Conservation (phyloP, 352 stramenopile genomes). For the Phytophthora sojae region DNA sequence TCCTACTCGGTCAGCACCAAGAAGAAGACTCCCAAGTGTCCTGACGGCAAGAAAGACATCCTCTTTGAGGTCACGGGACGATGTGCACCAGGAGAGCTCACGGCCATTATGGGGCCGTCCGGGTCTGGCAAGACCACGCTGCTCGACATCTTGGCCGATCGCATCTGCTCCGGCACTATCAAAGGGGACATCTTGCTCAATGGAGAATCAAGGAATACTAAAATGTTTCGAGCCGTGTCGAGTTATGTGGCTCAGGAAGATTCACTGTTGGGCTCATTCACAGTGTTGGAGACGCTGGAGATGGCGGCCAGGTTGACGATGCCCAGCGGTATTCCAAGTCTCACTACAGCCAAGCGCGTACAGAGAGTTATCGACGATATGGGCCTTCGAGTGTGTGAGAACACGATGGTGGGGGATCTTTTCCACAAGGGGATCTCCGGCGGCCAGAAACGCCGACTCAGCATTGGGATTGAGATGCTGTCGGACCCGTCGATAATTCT, state of each 20-base stretch:
- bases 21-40: conserved; percentile 7
- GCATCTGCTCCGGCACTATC: conserved; percentile 39
- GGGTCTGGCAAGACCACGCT: conserved; percentile 73
- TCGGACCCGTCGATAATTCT: conserved; percentile 95
- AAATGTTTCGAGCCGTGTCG: conserved; percentile 47
- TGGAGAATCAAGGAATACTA: conserved; percentile 36
- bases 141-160: conserved; percentile 70
- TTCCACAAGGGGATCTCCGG: conserved; percentile 87
- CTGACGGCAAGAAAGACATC: conserved; percentile 52
- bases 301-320: conserved; percentile 59
- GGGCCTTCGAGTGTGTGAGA: conserved; percentile 58
- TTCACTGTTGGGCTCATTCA: conserved; percentile 68
- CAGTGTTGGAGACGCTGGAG: conserved; percentile 64
- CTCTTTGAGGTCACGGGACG: conserved; percentile 62
- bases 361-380: conserved; percentile 70
- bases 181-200: conserved; percentile 60
- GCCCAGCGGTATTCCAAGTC: conserved; percentile 11
- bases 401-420: conserved; percentile 79
- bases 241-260: conserved; percentile 72
- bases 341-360: conserved; percentile 47
- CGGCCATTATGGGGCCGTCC: conserved; percentile 68
- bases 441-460: conserved; percentile 92
- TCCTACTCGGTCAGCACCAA: conserved; percentile 26
- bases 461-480: conserved; percentile 95
- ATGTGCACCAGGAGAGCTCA: conserved; percentile 63